Percentiles rank a stretch among this genome's conserved stretches.
Conservation (phyloP, 2,329 filamentous ascomycete species). For the Apiospora rasikravindrae region DNA sequence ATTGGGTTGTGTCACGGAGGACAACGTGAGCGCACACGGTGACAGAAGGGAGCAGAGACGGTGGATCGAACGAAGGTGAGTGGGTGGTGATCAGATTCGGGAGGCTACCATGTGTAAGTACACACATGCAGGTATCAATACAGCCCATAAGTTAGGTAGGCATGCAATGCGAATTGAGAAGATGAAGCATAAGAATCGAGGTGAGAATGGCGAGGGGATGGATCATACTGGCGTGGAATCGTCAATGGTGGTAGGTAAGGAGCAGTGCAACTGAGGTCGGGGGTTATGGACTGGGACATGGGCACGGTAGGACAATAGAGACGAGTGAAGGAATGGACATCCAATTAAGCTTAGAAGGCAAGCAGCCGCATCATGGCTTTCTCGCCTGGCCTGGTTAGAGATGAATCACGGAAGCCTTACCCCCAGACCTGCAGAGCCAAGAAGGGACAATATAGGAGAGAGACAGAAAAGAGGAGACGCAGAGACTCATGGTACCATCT, state of each 20-base stretch:
- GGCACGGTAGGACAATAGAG: conserved; percentile 13
- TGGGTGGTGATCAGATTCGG: neutral
- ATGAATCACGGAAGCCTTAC: neutral
- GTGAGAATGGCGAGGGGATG: neutral
- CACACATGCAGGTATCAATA: neutral
- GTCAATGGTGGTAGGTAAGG: neutral
- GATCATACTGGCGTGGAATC: neutral
- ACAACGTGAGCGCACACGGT: conserved; percentile 6
- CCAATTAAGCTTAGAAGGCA: conserved; percentile 25
- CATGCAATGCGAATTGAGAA: neutral
- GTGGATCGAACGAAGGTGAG: neutral
- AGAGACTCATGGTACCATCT: neutral
- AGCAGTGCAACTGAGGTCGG: neutral
- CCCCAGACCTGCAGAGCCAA: conserved; percentile 3
- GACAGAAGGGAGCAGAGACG: neutral
- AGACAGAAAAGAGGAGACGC: conserved; percentile 4
- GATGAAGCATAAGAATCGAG: neutral
- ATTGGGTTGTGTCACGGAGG: conserved; percentile 18
- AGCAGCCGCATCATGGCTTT: conserved; percentile 20
- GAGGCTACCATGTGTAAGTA: neutral
- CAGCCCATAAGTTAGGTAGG: neutral
- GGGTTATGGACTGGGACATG: neutral
- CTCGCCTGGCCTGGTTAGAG: conserved; percentile 10
- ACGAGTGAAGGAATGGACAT: conserved; percentile 7
- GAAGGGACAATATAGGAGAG: conserved; percentile 8